Percentiles rank a stretch among this genome's conserved stretches.
phyloP scores from a whole-genome alignment of 768 basidiomycete genomes.

The Suillus hirtellus region DNA sequence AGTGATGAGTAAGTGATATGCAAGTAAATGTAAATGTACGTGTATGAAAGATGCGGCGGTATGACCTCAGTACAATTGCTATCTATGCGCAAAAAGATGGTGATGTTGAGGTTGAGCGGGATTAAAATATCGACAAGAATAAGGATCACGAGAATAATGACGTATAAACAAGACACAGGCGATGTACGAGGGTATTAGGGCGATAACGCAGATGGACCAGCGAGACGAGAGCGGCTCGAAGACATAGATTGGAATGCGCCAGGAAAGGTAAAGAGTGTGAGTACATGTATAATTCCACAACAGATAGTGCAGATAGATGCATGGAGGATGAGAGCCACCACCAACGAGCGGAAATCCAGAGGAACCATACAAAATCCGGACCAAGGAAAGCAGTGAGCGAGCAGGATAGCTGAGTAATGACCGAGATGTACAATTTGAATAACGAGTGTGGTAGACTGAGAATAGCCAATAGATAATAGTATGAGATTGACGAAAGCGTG shows the following conservation, averaged over 20 bases:
- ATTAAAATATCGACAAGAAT: background rate
- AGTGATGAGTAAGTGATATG: conserved; percentile 3
- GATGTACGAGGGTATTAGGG: background rate
- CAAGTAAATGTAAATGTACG: conserved; percentile 9
- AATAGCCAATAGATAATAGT: conserved; percentile 10
- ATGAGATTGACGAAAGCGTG: background rate
- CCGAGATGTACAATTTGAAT: conserved; percentile 1
- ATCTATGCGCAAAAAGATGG: conserved; percentile 3
- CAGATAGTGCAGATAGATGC: conserved; percentile 16
- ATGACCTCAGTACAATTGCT: conserved; percentile 7
- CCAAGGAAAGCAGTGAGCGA: conserved; percentile 14
- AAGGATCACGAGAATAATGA: background rate
- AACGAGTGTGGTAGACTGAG: conserved; percentile 7
- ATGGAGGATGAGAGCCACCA: conserved; percentile 11
- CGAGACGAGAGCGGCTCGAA: background rate
- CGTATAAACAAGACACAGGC: conserved; percentile 5
- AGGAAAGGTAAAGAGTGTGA: conserved; percentile 15
- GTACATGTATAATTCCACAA: conserved; percentile 38
- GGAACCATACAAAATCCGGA: conserved; percentile 10
- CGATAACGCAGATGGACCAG: background rate
- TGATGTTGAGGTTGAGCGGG: background rate
- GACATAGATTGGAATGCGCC: background rate
- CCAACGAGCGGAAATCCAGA: conserved; percentile 19
- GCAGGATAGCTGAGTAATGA: conserved; percentile 12
- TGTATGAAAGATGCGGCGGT: conserved; percentile 3